Percentiles rank a stretch among this genome's conserved stretches.
phyloP scores from a whole-genome alignment of 2,329 filamentous ascomycete species.

The Intubia oerlemansii region DNA sequence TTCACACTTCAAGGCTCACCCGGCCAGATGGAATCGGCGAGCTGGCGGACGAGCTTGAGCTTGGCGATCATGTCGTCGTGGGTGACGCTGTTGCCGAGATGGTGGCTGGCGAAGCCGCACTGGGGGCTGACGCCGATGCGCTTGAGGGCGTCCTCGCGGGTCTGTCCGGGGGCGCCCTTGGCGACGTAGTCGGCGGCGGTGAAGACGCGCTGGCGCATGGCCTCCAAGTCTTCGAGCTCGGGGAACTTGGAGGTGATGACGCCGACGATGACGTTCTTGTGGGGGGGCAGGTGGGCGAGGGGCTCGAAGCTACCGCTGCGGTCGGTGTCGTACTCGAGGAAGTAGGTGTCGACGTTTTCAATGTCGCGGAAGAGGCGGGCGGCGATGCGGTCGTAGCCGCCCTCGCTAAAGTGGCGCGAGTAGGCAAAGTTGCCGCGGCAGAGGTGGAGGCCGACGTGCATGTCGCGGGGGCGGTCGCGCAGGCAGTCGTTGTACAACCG shows the following conservation, averaged over 20 bases:
- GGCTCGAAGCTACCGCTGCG: constrained; percentile 41
- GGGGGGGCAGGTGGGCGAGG: constrained; percentile 31
- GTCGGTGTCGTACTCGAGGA: constrained; percentile 21
- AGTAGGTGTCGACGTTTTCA: constrained; percentile 36
- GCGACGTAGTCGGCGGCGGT: constrained; percentile 45
- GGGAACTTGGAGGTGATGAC: constrained; percentile 19
- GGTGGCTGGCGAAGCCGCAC: constrained; percentile 50
- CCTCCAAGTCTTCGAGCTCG: constrained; percentile 20
- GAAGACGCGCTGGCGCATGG: constrained; percentile 30
- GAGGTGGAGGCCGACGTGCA: constrained; percentile 52
- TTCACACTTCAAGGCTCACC: constrained; percentile 9
- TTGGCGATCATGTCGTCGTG: constrained; percentile 51
- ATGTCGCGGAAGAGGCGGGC: constrained; percentile 36
- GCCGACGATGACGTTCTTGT: constrained; percentile 41
- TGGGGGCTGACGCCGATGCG: constrained; percentile 48
- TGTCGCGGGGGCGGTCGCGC: constrained; percentile 34
- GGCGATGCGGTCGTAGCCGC: constrained; percentile 41
- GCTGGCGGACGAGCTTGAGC: constrained; percentile 41
- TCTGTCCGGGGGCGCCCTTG: constrained; percentile 33
- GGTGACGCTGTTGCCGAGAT: constrained; percentile 43
- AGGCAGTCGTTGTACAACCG: constrained; percentile 54
- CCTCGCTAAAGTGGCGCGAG: constrained; percentile 40
- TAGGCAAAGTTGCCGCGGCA: constrained; percentile 40
- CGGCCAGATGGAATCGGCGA: constrained; percentile 44
- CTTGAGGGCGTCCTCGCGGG: constrained; percentile 39